A percentile compares a stretch with the other conserved stretches of the same genome.
Evolutionary conservation across 208 protist genomes (phyloP).

Genomic region (Polymyxa betae): DNA sequence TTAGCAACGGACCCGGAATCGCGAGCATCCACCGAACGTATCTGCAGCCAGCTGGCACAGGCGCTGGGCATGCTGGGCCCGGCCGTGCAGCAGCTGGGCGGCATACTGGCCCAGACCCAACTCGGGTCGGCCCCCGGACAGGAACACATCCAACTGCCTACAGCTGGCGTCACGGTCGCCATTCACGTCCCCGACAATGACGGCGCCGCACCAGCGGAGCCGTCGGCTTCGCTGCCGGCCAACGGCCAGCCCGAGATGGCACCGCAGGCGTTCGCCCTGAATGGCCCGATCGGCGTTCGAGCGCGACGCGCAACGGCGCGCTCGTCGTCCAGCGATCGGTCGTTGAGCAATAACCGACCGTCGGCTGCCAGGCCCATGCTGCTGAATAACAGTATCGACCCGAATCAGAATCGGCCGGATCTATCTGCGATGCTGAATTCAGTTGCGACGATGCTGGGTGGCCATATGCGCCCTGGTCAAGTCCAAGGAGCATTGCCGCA

Average conservation of each 20-base stretch:
- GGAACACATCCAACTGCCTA: neutral
- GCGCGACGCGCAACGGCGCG: too few species aligned
- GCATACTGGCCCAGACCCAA: neutral
- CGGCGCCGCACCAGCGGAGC: neutral
- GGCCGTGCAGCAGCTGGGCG: neutral
- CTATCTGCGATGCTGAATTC: neutral
- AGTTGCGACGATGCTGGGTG: neutral
- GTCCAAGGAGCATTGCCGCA: neutral
- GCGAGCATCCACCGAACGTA: neutral
- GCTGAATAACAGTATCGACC: too few species aligned
- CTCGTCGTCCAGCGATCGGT: too few species aligned
- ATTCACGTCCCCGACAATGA: neutral
- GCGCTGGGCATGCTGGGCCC: neutral
- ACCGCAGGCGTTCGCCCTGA: too few species aligned
- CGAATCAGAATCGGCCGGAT: too few species aligned
- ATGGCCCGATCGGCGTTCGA: too few species aligned
- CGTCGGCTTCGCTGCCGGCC: neutral
- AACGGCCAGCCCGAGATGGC: too few species aligned
- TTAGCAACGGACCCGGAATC: neutral
- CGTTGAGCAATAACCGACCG: too few species aligned
- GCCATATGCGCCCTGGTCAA: neutral
- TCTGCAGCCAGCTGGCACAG: neutral
- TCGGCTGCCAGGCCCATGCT: too few species aligned
- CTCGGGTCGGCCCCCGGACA: neutral
- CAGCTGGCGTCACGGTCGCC: slow-evolving; percentile 7